Evolutionary conservation across 2,329 filamentous ascomycete genomes (phyloP), one percentile per base, ranked within the genome.

Genomic region (Leptodontidium sp.): DNA sequence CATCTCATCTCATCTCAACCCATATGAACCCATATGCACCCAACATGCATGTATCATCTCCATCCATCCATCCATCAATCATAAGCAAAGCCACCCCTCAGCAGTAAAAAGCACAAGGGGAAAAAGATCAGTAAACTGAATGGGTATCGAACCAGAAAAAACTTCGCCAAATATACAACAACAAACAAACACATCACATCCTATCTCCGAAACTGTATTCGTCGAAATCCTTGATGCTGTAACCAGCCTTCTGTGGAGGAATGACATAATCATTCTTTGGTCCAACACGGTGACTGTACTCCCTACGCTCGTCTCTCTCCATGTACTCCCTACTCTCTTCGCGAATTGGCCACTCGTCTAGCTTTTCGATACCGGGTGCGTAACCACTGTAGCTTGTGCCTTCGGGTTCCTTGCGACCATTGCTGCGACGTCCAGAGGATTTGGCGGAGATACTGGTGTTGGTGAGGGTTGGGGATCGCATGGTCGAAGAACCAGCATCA

Each of bases 341-440:
- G 2, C 57, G 64, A 14, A 72, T 72, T 26, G 71, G 72, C 72
- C 72, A 74, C 49, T 73, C 71, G 17, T 71, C 71, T 9, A 74
- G 35, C 59, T 72, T 73, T 52, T 72, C 72, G 49, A 74, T 72
- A 14, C 72, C 74, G 9, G 70, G 71, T 7, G 65, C 53, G 59
- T 74, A 74, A 8, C 71, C 70, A 15, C 65, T 71, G 40, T 61
- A 66, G 64, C 67, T 71, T 14, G 26, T 55, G 4, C 21, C 49
- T 47, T 47, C 38, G 11, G 38, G n/a, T 11, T 64, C 50, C 35
- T 63, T 63, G 15, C 40, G 35, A 21, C 40, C 21, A 12, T 52
- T 50, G 43, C 38, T 64, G 65, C 61, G 65, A 8, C 50, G 24
- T 58, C 45, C 49, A 58, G 40, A 58, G 7, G 61, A 66, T 21